Conservation (phyloP, 352 stramenopile species). For the Sclerospora graminicola region DNA sequence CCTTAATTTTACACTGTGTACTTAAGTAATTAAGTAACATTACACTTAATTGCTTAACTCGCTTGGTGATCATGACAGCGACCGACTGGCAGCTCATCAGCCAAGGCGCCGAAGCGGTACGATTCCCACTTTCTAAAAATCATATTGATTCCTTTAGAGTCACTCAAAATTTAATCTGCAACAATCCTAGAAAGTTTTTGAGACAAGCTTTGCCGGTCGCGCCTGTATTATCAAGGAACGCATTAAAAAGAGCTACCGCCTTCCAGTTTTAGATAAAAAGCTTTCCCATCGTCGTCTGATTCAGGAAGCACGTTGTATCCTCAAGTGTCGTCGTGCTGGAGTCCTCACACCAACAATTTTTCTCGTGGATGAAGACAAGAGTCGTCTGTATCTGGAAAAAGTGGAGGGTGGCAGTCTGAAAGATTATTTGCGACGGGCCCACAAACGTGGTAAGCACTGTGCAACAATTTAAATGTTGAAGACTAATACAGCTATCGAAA, state of each 20-base stretch:
- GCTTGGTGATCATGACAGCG: conserved; percentile 28
- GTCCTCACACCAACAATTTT: conserved; percentile 68
- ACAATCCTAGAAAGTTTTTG: conserved; percentile 55
- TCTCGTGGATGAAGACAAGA: conserved; percentile 67
- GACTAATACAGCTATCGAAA: not conserved
- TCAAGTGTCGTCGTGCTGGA: conserved; percentile 67
- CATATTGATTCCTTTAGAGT: not conserved
- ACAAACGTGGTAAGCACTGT: conserved; percentile 28
- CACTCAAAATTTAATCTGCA: not conserved
- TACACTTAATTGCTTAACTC: too few relatives aligned
- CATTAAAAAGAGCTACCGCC: conserved; percentile 71
- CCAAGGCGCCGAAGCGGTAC: conserved; percentile 61
- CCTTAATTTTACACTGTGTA: too few relatives aligned
- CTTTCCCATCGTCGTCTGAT: conserved; percentile 68
- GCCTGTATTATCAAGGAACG: conserved; percentile 77
- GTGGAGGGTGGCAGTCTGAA: conserved; percentile 62
- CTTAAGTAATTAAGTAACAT: too few relatives aligned
- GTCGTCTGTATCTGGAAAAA: conserved; percentile 63
- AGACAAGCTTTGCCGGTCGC: conserved; percentile 51
- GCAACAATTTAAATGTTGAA: not conserved
- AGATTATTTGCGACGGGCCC: conserved; percentile 46
- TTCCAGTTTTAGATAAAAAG: conserved; percentile 71
- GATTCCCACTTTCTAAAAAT: not conserved
- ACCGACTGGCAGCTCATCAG: conserved; percentile 57
- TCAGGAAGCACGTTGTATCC: conserved; percentile 72